phyloP scores from a whole-genome alignment of 176 grass and related monocot genomes.

The Metroxylon sagu region DNA sequence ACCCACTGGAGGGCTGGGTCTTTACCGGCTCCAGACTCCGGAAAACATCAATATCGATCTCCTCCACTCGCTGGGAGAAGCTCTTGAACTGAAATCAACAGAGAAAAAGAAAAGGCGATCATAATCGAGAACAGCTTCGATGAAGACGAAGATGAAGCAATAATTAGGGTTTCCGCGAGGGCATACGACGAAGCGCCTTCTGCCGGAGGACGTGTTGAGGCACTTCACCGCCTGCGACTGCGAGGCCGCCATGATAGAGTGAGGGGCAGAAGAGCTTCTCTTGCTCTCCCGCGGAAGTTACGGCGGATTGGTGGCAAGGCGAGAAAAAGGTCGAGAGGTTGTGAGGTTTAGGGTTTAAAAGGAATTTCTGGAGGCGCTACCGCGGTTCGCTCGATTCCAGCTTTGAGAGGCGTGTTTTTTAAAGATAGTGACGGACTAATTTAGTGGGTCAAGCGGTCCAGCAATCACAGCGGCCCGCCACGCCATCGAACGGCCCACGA shows the following conservation, averaged over 20 bases:
- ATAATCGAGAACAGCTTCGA: constrained; percentile 7
- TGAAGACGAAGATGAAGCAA: not conserved
- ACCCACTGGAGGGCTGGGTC: constrained; percentile 57
- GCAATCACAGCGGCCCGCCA: too few species aligned
- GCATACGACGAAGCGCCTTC: constrained; percentile 72
- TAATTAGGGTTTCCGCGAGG: not conserved
- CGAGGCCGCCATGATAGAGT: constrained; percentile 45
- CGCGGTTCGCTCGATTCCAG: too few species aligned
- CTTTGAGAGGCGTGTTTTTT: too few species aligned
- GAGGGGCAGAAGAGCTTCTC: too few species aligned
- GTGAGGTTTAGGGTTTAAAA: too few species aligned
- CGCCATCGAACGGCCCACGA: too few species aligned
- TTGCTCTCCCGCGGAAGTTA: too few species aligned
- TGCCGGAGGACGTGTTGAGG: constrained; percentile 59
- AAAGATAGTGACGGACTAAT: too few species aligned
- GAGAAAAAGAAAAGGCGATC: not conserved
- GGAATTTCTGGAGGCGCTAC: too few species aligned
- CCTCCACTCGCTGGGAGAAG: constrained; percentile 70
- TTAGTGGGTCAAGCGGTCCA: too few species aligned
- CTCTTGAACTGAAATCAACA: constrained; percentile 63
- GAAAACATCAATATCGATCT: constrained; percentile 84
- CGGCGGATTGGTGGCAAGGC: too few species aligned
- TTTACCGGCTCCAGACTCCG: constrained; percentile 58
- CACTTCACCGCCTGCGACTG: constrained; percentile 56
- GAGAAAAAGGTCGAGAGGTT: too few species aligned